Evolutionary conservation across 805 yeast species (phyloP).

Genomic region (Zygoascus bituminiphila): DNA sequence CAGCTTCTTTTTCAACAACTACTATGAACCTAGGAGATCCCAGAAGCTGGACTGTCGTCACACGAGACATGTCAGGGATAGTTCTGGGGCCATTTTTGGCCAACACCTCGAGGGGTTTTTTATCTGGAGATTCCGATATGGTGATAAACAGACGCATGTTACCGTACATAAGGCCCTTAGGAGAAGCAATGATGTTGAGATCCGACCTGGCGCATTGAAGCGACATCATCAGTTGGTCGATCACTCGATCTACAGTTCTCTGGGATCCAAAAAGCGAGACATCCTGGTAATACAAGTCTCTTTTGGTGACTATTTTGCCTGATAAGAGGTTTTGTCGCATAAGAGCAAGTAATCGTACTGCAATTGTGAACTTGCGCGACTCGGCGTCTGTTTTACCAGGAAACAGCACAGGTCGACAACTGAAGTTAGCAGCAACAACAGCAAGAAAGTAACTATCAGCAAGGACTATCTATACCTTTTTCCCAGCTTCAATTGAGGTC

Average conservation of each 20-base stretch:
- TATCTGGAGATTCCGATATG: not conserved
- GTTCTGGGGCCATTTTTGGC: constrained; percentile 15
- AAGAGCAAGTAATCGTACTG: constrained; percentile 10
- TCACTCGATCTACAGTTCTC: constrained; percentile 30
- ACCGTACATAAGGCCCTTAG: constrained; percentile 47
- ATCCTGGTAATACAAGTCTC: constrained; percentile 55
- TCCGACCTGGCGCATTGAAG: constrained; percentile 32
- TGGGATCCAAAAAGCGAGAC: constrained; percentile 45
- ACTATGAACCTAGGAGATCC: constrained; percentile 29
- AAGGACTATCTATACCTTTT: no score
- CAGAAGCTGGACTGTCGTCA: constrained; percentile 17
- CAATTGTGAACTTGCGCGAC: constrained; percentile 5
- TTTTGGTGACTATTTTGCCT: constrained; percentile 29
- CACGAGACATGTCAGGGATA: constrained; percentile 31
- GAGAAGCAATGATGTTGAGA: constrained; percentile 44
- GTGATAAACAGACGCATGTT: constrained; percentile 21
- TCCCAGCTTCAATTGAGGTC: not conserved
- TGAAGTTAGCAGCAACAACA: not conserved
- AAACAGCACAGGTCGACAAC: not conserved
- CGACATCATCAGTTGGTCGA: constrained; percentile 34
- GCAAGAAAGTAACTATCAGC: no score
- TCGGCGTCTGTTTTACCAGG: constrained; percentile 4
- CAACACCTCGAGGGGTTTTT: constrained; percentile 7
- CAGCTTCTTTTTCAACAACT: constrained; percentile 46
- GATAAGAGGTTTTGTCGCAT: constrained; percentile 15